Percentiles rank a stretch among this genome's conserved stretches.
phyloP scores from a whole-genome alignment of 208 protist genomes.

The Leishmania guyanensis region DNA sequence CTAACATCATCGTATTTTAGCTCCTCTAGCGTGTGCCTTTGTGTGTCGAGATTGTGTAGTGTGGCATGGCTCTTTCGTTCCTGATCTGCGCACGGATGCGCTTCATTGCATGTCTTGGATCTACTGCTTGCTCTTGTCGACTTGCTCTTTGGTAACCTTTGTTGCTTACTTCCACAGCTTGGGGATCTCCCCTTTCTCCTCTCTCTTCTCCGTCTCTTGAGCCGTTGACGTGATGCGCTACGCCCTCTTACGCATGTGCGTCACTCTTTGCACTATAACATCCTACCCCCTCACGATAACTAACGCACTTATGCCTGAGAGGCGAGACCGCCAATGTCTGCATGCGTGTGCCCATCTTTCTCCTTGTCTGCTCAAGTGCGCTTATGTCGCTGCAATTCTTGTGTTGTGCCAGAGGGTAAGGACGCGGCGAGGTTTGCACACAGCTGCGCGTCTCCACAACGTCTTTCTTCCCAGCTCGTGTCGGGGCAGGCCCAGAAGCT shows the following conservation, averaged over 20 bases:
- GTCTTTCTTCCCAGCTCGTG: neutral
- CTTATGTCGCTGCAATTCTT: too few relatives aligned
- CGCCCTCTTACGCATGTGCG: too few relatives aligned
- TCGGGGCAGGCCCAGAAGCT: neutral
- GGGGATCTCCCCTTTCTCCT: neutral
- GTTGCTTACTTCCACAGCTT: neutral
- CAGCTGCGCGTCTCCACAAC: neutral
- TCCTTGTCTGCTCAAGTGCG: neutral
- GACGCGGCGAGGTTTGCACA: too few relatives aligned
- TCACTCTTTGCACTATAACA: neutral
- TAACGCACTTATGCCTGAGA: too few relatives aligned
- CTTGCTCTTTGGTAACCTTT: too few relatives aligned
- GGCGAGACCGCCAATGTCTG: neutral
- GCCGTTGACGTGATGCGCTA: neutral
- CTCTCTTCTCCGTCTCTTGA: neutral
- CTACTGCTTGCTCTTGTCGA: neutral
- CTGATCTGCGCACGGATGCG: neutral
- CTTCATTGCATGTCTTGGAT: neutral
- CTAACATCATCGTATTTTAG: neutral
- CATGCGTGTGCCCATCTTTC: neutral
- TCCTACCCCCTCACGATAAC: neutral
- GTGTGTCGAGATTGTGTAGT: neutral
- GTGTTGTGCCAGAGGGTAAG: neutral
- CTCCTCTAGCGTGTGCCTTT: neutral
- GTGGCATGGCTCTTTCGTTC: neutral